Evolutionary conservation across 2,329 filamentous ascomycete species (phyloP), one percentile per base, ranked within the genome.

Genomic region (Dactylellina drechsleri): DNA sequence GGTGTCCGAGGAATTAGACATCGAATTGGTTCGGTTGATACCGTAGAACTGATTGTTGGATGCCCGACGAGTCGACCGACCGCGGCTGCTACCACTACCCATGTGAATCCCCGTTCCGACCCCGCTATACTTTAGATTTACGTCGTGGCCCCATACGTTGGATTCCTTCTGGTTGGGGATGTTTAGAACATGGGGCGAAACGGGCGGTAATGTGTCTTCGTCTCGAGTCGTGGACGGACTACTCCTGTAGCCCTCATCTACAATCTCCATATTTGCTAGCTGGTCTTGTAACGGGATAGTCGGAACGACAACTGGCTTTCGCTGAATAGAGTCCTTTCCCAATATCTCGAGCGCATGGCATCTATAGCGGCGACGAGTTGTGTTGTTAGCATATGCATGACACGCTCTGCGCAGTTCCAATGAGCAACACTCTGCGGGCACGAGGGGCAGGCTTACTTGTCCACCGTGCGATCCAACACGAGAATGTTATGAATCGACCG

Each of bases 101-200:
- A 16, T 52, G 36, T 74, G 62, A 31, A 58, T 36, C 8, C 64
- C 64, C 4, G 56, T n/a, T 5, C 70, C 68, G 43, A 53, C 41
- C 12, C 68, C 70, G 10, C 49, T 64, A 20, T 67, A 74, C 45
- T 74, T 74, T 13, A 74, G 50, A 59, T 74, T 74, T 13, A 67
- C 56, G 47, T 67, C 62, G 2, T 60, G 3, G 10, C 57, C 57
- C 62, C 62, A 74, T 58, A 74, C 45, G 10, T 56, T 41, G 10
- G 57, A 59, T 23, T 74, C 62, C 23, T 74, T 74, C 49, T 74
- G 70, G 43, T 74, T 74, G 36, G 70, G 70, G 40, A 74, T 74
- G 16, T 74, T 56, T 20, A 74, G 20, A 4, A 74, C 70, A 20
- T 50, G 53, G 8, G 62, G 57, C 20, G 62, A 67, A 20, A 53